Evolutionary conservation across 2,329 filamentous ascomycete species (phyloP).

Genomic region (Aspergillus sp.): DNA sequence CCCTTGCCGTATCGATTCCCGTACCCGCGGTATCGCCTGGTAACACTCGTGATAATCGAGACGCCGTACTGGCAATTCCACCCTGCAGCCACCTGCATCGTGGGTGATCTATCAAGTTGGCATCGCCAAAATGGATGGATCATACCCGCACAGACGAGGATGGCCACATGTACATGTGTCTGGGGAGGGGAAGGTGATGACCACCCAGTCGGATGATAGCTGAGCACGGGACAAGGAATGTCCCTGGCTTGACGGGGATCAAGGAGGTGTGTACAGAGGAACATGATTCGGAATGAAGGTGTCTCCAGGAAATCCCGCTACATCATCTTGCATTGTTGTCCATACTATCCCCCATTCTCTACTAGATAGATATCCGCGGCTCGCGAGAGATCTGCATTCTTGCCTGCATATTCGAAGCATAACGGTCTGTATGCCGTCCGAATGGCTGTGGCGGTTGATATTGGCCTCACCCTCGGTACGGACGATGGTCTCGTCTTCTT

Average conservation of each 20-base stretch:
- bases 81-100: not conserved
- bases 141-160: not conserved
- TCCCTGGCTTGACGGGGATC: slow-evolving; percentile 14
- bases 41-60: not conserved
- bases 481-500: not conserved
- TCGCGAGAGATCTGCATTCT: slow-evolving; percentile 6
- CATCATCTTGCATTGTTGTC: slow-evolving; percentile 1
- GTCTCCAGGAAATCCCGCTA: not conserved
- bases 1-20: not conserved
- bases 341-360: slow-evolving; percentile 1
- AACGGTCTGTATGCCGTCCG: not conserved
- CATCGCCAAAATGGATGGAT: slow-evolving; percentile 8
- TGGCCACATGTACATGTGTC: slow-evolving; percentile 2
- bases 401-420: not conserved
- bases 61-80: not conserved
- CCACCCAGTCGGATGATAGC: slow-evolving; percentile 8
- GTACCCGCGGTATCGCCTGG: not conserved
- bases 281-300: too few relatives aligned
- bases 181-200: not conserved
- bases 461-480: not conserved
- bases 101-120: slow-evolving; percentile 1
- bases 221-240: slow-evolving; percentile 18
- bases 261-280: not conserved
- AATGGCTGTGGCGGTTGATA: not conserved
- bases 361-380: too few relatives aligned